Conservation (phyloP, 306 rosid genomes). For the Acacia acuminata region DNA sequence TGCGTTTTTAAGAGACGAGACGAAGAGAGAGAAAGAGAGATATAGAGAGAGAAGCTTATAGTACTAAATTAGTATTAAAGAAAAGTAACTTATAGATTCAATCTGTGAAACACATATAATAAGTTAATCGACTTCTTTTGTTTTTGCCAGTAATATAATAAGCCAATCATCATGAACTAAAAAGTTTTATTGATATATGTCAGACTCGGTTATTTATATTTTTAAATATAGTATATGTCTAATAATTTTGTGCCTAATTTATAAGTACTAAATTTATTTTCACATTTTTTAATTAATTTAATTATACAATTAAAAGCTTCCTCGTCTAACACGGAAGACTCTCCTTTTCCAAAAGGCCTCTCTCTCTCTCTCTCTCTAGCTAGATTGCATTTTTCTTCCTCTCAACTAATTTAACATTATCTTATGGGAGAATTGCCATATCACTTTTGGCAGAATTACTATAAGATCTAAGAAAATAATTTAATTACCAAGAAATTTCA, state of each 20-base stretch:
- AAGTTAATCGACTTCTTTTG: neutral
- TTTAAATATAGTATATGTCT: neutral
- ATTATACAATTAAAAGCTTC: neutral
- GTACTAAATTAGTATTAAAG: neutral
- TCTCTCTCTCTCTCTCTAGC: neutral
- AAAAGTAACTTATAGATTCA: neutral
- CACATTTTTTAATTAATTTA: neutral
- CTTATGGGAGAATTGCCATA: too few species aligned
- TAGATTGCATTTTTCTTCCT: neutral
- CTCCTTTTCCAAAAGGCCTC: neutral
- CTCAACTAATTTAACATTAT: neutral
- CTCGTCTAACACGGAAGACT: neutral
- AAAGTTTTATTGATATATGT: neutral
- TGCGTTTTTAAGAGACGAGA: conserved; percentile 8
- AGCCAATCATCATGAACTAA: neutral
- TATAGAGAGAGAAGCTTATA: neutral
- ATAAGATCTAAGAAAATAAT: too few species aligned
- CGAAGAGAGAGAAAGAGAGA: neutral
- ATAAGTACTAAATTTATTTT: neutral
- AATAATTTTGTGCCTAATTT: neutral
- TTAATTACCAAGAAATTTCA: too few species aligned
- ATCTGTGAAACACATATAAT: neutral
- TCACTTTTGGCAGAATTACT: too few species aligned
- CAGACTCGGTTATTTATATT: neutral
- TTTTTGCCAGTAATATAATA: neutral